Percentiles rank a stretch among this genome's conserved stretches.
Evolutionary conservation across 768 basidiomycete species (phyloP).

Genomic region (Xerocomus spinulosus): DNA sequence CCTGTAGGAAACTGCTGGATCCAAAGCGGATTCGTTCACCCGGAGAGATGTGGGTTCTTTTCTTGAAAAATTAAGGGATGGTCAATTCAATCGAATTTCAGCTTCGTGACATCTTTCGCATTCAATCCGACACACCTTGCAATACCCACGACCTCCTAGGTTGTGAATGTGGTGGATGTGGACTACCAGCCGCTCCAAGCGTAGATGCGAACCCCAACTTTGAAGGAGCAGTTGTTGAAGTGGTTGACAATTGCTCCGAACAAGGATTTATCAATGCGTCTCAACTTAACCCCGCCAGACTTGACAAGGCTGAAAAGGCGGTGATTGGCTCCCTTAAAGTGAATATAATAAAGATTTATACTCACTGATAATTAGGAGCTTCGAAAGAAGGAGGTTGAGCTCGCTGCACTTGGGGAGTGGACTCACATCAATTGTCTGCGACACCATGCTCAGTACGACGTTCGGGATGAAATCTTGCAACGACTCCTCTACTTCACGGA

Average conservation of each 20-base stretch:
- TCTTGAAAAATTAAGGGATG: background rate
- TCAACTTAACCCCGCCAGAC: constrained; percentile 44
- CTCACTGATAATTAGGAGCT: constrained; percentile 43
- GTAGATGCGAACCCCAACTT: constrained; percentile 9
- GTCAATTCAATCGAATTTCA: constrained; percentile 31
- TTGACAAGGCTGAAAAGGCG: constrained; percentile 47
- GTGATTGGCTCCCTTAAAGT: constrained; percentile 34
- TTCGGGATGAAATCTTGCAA: constrained; percentile 65
- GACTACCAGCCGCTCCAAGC: background rate
- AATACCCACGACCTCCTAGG: constrained; percentile 91
- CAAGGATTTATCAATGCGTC: constrained; percentile 64
- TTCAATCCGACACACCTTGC: constrained; percentile 73
- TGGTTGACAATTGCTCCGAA: constrained; percentile 27
- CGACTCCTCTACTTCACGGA: constrained; percentile 34
- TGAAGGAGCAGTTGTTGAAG: constrained; percentile 26
- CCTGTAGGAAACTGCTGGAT: constrained; percentile 40
- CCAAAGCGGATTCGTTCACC: constrained; percentile 82
- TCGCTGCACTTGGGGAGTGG: constrained; percentile 78
- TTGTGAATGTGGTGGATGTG: constrained; percentile 57
- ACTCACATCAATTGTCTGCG: constrained; percentile 75
- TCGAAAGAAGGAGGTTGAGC: constrained; percentile 60
- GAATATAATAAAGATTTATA: background rate
- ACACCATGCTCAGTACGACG: constrained; percentile 38
- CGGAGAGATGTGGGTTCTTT: constrained; percentile 65
- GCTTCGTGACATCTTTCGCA: constrained; percentile 91